Evolutionary conservation across 768 basidiomycete genomes (phyloP), one percentile per base, ranked within the genome.

Genomic region (Dacryopinax primogenitus): DNA sequence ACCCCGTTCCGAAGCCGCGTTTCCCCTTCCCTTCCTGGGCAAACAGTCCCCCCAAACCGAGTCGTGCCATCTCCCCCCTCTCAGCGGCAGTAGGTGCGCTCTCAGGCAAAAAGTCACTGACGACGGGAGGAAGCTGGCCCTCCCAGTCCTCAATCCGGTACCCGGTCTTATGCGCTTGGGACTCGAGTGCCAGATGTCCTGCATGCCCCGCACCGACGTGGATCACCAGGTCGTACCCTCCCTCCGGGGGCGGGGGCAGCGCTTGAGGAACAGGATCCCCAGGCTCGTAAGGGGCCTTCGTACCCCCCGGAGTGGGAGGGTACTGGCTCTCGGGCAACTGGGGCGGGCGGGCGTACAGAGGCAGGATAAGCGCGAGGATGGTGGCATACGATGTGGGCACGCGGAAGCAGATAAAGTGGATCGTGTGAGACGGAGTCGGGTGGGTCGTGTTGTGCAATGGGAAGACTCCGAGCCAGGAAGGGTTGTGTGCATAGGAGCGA

Each of bases 401-500:
- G 62, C 83, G 72, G 66, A 87, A 75, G 1, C 80, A 72, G 12
- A 85, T 83, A 65, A 88, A 83, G 68, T 83, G 82, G 64, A 88
- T 81, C 63, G 80, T 77, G 63, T 78, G 70, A 66, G 28, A 75
- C 69, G 82, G 78, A 30, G 78, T 74, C 28, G 72, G 74, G 9
- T 86, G 74, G 65, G 82, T 69, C 41, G 77, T 75, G 71, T 87
- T 82, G 69, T 86, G 83, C 23, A 88, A 77, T 11, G 83, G 78
- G 67, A 81, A 76, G 12, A 84, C 85, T 34, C 86, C 86, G 6
- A 85, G 77, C 86, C 87, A 88, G 23, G 86, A 87, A 1, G 87
- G 86, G 70, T 88, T 88, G 64, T 78, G 78, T 62, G 76, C 70
- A 69, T 81, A 81, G 21, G 81, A 79, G 62, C 77, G 73, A 72